Evolutionary conservation across 129 eudicot genomes (phyloP).

Genomic region (Tanacetum coccineum): DNA sequence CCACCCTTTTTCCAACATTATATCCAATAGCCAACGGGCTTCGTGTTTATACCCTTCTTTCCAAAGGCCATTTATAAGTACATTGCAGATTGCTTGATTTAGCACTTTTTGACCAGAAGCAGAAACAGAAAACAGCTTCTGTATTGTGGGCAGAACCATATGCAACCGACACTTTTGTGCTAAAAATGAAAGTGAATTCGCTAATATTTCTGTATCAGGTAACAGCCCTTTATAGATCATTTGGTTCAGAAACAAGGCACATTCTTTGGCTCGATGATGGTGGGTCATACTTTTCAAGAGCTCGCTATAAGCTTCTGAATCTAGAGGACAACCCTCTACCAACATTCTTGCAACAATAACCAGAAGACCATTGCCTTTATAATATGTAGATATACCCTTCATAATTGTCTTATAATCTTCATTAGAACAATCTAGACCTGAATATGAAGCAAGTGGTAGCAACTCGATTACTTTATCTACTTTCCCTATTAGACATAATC

Average conservation of each 20-base stretch:
- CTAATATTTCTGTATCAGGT: constrained; percentile 51
- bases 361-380: constrained; percentile 13
- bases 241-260: constrained; percentile 32
- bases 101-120: constrained; percentile 33
- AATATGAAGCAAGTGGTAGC: constrained; percentile 32
- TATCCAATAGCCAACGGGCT: constrained; percentile 54
- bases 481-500: constrained; percentile 40
- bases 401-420: constrained; percentile 43
- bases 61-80: constrained; percentile 53
- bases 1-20: constrained; percentile 80
- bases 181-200: constrained; percentile 38
- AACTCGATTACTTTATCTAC: constrained; percentile 36
- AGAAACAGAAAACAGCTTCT: constrained; percentile 27
- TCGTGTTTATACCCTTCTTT: constrained; percentile 57
- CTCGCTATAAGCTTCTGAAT: constrained; percentile 48
- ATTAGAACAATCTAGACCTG: constrained; percentile 34
- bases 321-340: constrained; percentile 46
- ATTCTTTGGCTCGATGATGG: constrained; percentile 27
- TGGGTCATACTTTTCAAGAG: constrained; percentile 39
- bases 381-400: constrained; percentile 32
- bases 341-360: constrained; percentile 53
- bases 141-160: constrained; percentile 31
- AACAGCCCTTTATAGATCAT: constrained; percentile 49
- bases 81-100: constrained; percentile 39
- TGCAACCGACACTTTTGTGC: constrained; percentile 45